Percentiles rank a stretch among this genome's conserved stretches.
Evolutionary conservation across 352 stramenopile genomes (phyloP).

Genomic region (Lagenidium sp.): DNA sequence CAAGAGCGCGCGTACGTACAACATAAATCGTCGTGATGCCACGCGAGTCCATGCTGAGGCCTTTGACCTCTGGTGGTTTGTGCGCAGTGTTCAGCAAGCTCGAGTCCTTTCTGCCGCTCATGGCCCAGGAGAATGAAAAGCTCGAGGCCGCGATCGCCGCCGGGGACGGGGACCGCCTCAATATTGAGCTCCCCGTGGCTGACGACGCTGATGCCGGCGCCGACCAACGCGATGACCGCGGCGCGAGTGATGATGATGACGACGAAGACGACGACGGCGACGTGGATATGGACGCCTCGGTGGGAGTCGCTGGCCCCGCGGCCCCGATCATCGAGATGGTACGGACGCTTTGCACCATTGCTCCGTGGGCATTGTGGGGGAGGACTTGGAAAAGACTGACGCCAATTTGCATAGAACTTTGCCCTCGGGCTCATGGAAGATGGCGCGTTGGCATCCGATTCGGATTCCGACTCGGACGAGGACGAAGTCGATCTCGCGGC

Average conservation of each 20-base stretch:
- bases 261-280: conserved; percentile 11
- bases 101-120: conserved; percentile 63
- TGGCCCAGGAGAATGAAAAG: conserved; percentile 72
- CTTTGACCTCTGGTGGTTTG: too few species aligned
- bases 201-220: conserved; percentile 2
- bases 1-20: too few species aligned
- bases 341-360: conserved; percentile 4
- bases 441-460: conserved; percentile 13
- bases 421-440: conserved; percentile 62
- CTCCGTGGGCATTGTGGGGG: too few species aligned
- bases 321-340: conserved; percentile 72
- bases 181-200: conserved; percentile 41
- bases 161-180: conserved; percentile 53
- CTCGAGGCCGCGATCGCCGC: conserved; percentile 47
- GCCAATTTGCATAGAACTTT: conserved; percentile 41
- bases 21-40: too few species aligned
- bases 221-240: conserved; percentile 9
- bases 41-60: too few species aligned
- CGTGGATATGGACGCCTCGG: conserved; percentile 7
- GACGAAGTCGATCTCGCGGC: conserved; percentile 19
- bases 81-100: conserved; percentile 57
- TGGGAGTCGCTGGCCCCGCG: conserved; percentile 18
- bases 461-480: conserved; percentile 19
- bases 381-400: background rate
- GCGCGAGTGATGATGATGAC: conserved; percentile 9